Conservation (phyloP, 2,329 filamentous ascomycete genomes). For the Cylindrodendrum hubeiense region DNA sequence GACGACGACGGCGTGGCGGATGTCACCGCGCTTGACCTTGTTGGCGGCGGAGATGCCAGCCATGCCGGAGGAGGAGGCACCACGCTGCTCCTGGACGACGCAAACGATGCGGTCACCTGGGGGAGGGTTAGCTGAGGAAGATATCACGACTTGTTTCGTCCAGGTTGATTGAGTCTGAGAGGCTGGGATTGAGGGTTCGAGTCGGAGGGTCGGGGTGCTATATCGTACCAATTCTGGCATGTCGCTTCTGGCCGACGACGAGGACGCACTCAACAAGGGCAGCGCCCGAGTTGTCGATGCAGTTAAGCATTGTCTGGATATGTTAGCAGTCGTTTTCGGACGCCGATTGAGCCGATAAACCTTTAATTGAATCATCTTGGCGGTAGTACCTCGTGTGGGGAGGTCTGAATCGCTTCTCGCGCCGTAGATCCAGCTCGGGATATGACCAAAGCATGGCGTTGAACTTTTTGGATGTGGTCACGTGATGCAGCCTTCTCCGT, state of each 20-base stretch:
- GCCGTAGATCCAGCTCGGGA: conserved; percentile 34
- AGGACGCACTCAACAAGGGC: conserved; percentile 97
- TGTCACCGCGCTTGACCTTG: conserved; percentile 96
- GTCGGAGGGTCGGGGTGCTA: conserved; percentile 6
- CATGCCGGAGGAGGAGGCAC: conserved; percentile 77
- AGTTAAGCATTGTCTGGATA: conserved; percentile 91
- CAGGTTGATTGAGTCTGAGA: neutral
- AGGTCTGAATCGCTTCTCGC: conserved; percentile 39
- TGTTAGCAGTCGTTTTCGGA: conserved; percentile 8
- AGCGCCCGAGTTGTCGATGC: conserved; percentile 99
- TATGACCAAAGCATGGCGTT: conserved; percentile 35
- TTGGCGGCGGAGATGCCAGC: conserved; percentile 81
- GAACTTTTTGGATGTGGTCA: conserved; percentile 45
- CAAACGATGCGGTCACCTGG: conserved; percentile 96
- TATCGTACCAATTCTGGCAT: conserved; percentile 85
- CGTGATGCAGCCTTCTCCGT: conserved; percentile 27
- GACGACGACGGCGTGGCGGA: conserved; percentile 95
- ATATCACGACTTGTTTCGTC: neutral
- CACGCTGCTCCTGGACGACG: conserved; percentile 96
- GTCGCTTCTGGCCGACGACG: conserved; percentile 89
- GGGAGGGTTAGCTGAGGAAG: conserved; percentile 10
- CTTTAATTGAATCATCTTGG: conserved; percentile 93
- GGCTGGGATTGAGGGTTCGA: conserved; percentile 6
- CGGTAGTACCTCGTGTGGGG: conserved; percentile 31
- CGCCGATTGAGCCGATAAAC: conserved; percentile 51